Evolutionary conservation across 1,284 basidiomycete species (phyloP).

Genomic region (Volvariella volvacea): DNA sequence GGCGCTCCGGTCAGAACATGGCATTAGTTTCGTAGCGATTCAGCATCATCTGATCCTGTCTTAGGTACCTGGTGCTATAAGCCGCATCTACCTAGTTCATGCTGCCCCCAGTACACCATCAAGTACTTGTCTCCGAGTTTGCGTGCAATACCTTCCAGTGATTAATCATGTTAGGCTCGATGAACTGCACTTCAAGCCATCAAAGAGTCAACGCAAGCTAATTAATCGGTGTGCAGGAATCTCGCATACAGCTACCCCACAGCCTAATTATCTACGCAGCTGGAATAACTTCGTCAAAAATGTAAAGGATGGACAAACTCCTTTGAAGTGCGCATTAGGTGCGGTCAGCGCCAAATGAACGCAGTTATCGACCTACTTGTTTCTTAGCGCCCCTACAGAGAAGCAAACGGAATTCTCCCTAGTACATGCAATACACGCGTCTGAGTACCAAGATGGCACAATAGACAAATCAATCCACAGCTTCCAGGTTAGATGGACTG

Average conservation of each 20-base stretch:
- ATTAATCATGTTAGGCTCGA: slow-evolving; percentile 51
- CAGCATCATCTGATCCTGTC: neutral
- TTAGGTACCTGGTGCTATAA: slow-evolving; percentile 69
- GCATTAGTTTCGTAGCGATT: slow-evolving; percentile 1
- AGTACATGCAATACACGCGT: slow-evolving; percentile 40
- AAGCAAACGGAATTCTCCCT: slow-evolving; percentile 28
- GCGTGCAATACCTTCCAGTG: slow-evolving; percentile 1
- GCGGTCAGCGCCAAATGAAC: no score
- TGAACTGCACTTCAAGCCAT: slow-evolving; percentile 61
- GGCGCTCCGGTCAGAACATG: slow-evolving; percentile 57
- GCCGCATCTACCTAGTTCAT: slow-evolving; percentile 75
- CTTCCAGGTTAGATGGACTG: slow-evolving; percentile 55
- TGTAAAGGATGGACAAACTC: slow-evolving; percentile 33
- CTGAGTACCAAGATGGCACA: slow-evolving; percentile 23
- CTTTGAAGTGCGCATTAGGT: slow-evolving; percentile 17
- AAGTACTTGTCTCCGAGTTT: slow-evolving; percentile 42
- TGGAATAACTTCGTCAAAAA: slow-evolving; percentile 73
- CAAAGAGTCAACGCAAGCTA: slow-evolving; percentile 76
- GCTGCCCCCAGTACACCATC: slow-evolving; percentile 93
- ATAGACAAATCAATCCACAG: slow-evolving; percentile 22
- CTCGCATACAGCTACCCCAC: no score
- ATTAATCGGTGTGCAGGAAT: slow-evolving; percentile 67
- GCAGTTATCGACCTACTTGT: no score
- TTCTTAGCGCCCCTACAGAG: slow-evolving; percentile 13
- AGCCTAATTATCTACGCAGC: no score